Evolutionary conservation across 140 eudicot genomes (phyloP).

Genomic region (Ambrosia hybrid): DNA sequence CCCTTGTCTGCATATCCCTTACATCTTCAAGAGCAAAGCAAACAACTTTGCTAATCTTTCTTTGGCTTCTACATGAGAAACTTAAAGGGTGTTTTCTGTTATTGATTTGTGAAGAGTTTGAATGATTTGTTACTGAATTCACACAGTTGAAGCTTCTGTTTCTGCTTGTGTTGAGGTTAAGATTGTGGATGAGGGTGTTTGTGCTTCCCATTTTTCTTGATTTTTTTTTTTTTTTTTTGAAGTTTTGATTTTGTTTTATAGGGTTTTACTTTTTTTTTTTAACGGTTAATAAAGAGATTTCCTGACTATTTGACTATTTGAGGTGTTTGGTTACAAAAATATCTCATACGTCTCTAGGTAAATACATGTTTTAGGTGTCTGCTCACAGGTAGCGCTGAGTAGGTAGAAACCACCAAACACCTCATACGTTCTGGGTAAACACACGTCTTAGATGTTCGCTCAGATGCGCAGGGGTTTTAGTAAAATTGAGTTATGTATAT

Average conservation of each 20-base stretch:
- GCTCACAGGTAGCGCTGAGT: too few species aligned
- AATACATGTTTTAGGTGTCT: too few species aligned
- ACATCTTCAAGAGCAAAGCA: constrained; percentile 72
- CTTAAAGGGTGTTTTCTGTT: constrained; percentile 35
- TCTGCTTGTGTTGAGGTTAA: constrained; percentile 38
- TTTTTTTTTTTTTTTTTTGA: neutral
- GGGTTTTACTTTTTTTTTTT: constrained; percentile 6
- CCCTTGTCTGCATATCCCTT: constrained; percentile 38
- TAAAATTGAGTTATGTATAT: constrained; percentile 12
- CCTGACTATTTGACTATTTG: too few species aligned
- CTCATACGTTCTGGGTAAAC: too few species aligned
- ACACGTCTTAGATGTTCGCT: too few species aligned
- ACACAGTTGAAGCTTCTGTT: constrained; percentile 51
- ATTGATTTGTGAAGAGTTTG: constrained; percentile 33
- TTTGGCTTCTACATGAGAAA: constrained; percentile 33
- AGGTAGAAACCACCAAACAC: too few species aligned
- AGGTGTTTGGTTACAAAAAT: too few species aligned
- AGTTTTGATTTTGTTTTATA: neutral
- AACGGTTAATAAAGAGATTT: too few species aligned
- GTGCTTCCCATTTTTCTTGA: constrained; percentile 52
- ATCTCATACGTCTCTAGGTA: too few species aligned
- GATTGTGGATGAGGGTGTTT: constrained; percentile 53
- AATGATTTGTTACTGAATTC: constrained; percentile 33
- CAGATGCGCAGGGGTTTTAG: constrained; percentile 5
- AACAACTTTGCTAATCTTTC: constrained; percentile 41